A percentile compares a stretch with the other conserved stretches of the same genome.
These are phyloP conservation scores for Russula virescens DNA, from an alignment of 768 basidiomycete species.

Conservation along the genomic window DNA sequence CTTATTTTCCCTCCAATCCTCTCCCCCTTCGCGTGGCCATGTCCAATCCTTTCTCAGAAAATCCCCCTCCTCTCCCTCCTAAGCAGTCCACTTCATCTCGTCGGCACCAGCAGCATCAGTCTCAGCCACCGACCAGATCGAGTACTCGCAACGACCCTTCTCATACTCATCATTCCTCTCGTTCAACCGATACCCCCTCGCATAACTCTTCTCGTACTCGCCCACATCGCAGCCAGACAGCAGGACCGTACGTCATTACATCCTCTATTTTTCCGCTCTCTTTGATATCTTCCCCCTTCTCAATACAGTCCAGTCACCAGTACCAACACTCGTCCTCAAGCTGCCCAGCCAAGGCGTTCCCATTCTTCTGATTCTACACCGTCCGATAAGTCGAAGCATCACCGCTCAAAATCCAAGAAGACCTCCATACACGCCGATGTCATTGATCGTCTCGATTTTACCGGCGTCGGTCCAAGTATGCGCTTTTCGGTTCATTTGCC, in stretches of 20 bases:
- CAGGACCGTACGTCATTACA: conserved; percentile 39
- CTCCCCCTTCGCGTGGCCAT: conserved; percentile 12
- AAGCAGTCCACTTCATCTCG: conserved; percentile 27
- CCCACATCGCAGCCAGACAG: conserved; percentile 54
- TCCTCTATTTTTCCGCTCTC: conserved; percentile 15
- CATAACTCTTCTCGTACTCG: conserved; percentile 42
- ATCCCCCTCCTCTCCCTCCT: conserved; percentile 34
- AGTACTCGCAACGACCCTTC: conserved; percentile 49
- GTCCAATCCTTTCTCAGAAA: conserved; percentile 13
- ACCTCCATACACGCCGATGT: conserved; percentile 81
- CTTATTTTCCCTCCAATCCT: neutral
- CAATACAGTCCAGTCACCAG: conserved; percentile 8
- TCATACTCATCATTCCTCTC: conserved; percentile 61
- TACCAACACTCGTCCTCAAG: conserved; percentile 24
- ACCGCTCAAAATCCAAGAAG: conserved; percentile 56
- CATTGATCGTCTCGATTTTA: conserved; percentile 84
- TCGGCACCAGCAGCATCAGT: conserved; percentile 21
- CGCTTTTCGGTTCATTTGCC: conserved; percentile 13
- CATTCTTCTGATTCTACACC: conserved; percentile 46
- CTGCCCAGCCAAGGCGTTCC: conserved; percentile 37
- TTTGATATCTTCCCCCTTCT: conserved; percentile 9
- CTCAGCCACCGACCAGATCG: conserved; percentile 7
- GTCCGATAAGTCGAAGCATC: conserved; percentile 41
- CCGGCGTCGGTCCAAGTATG: conserved; percentile 79
- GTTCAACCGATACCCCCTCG: conserved; percentile 38